Evolutionary conservation across 192 early-diverging fungal species (phyloP), one percentile per base, ranked within the genome.

Genomic region (Podila clonocystis): DNA sequence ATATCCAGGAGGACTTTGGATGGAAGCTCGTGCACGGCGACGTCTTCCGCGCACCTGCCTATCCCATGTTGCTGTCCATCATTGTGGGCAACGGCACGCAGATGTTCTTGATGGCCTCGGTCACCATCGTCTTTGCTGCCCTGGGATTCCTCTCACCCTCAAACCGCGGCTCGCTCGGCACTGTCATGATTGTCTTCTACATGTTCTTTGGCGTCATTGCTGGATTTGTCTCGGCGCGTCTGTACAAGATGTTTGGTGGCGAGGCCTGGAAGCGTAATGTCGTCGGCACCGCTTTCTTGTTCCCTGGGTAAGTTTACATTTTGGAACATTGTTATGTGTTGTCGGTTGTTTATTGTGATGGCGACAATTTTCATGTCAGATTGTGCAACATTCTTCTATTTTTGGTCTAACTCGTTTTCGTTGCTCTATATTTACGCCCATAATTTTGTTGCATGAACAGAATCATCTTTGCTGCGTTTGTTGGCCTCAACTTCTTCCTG

Each of bases 1-100:
- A 94, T 72, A 83, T 94, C 33, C 92, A 93, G 68, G 97, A 98
- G 67, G 97, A 99, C 67, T 97, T 94, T 90, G 97, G 97, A 4
- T 99, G 97, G 97, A 99, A 98, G 84, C 91, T 95, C 34, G 94
- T 99, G 8, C 97, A 99, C 63, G 96, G 95, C 34, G 97, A 99
- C 82, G 94, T 99, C n/a, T 99, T 99, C 86, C 92, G 97, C n/a
- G 79, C 95, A 28, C 95, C 97, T 4, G 72, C 87, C 30, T 89
- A 91, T 34, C 85, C 91, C 59, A 91, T 92, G 68, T 83, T 93
- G 60, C 84, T 99, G 29, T 85, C 94, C 0, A 94, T 96, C 13
- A 86, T 95, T 36, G 74, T 95, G 26, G 97, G 97, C 31, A 96
- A 91, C 69, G 97, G 97, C 65, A 82, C 91, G 48, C 93, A 94